Evolutionary conservation across 2,329 filamentous ascomycete genomes (phyloP), one percentile per base, ranked within the genome.

Genomic region (Delphinella strobiligena): DNA sequence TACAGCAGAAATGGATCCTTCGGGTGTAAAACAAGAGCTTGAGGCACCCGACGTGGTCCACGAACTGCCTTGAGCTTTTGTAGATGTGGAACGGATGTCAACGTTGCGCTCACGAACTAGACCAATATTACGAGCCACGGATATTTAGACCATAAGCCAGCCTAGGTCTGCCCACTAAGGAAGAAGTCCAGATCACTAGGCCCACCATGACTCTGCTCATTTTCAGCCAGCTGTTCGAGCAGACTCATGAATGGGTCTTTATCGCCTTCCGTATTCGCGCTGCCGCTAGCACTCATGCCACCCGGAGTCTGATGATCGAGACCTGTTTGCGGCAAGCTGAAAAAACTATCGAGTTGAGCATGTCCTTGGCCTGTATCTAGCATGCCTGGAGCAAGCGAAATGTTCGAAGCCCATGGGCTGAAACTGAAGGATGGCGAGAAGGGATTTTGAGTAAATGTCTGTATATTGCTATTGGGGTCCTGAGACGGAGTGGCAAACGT

Each of bases 101-200:
- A n/a, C n/a, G n/a, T n/a, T n/a, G n/a, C n/a, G n/a, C n/a, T n/a
- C n/a, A n/a, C n/a, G n/a, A n/a, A n/a, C n/a, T n/a, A n/a, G n/a
- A n/a, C n/a, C n/a, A n/a, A n/a, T n/a, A n/a, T n/a, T n/a, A n/a
- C n/a, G n/a, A n/a, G n/a, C n/a, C n/a, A n/a, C n/a, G n/a, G n/a
- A n/a, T n/a, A n/a, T n/a, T n/a, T n/a, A n/a, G n/a, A 30, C 27
- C n/a, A n/a, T n/a, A n/a, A n/a, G n/a, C n/a, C n/a, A n/a, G n/a
- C 15, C 15, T 36, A 36, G 8, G 18, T 12, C 24, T 37, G 36
- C 7, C 36, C 24, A 9, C 11, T 14, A n/a, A 88, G 61, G 53
- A 88, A 88, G 60, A 85, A 88, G 56, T 89, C 83, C 51, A 91
- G 62, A 53, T 89, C 83, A 47, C 72, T 80, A 10, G 80, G 80